Base-by-base conservation (phyloP, 805 yeast species). In the Ogataea polymorpha region DNA sequence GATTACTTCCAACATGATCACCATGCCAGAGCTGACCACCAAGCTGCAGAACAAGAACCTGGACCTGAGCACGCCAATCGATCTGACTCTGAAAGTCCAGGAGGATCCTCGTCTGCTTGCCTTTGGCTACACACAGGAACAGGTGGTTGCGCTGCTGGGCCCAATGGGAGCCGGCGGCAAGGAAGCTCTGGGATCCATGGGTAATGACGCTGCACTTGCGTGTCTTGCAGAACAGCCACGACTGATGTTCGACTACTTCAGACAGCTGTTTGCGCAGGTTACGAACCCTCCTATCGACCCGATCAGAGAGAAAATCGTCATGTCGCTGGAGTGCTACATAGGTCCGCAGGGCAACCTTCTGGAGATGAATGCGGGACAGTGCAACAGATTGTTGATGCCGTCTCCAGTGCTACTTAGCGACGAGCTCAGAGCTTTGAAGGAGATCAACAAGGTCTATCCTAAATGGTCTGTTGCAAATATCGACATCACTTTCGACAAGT, bases 241-340 rank as follows among this genome's bases (percentile, higher is more conserved):
- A 53, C 68, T 93, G 48, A 71, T 88, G 49, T 91, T 86, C 64
- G 99, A 93, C 59, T 91, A 91, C 69, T 93, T 91, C 74, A 81
- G 96, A 58, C 96, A 91, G 65, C 75, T 91, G 59, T 91, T 91
- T 69, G 99, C 99, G 15, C 99, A 91, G 68, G 99, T 91, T 42
- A 91, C 99, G 23, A 91, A 91, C 68, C 99, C 99, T 43, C 98
- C 99, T 37, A 93, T 91, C 61, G 99, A 91, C 64, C 98, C 99
- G 38, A 93, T 91, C 55, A 82, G 98, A 65, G 99, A 91, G 70
- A 82, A 83, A 45, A 86, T 91, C 54, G 98, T 93, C 59, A 91
- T 91, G 99, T 87, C 96, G 10, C 75, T 93, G 53, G 96, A 91
- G 65, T 91, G 99, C 68, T 88, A 86, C 65, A 82, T 91, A 57